phyloP scores from a whole-genome alignment of 345 rosid genomes.

The Nasturtium officinale region DNA sequence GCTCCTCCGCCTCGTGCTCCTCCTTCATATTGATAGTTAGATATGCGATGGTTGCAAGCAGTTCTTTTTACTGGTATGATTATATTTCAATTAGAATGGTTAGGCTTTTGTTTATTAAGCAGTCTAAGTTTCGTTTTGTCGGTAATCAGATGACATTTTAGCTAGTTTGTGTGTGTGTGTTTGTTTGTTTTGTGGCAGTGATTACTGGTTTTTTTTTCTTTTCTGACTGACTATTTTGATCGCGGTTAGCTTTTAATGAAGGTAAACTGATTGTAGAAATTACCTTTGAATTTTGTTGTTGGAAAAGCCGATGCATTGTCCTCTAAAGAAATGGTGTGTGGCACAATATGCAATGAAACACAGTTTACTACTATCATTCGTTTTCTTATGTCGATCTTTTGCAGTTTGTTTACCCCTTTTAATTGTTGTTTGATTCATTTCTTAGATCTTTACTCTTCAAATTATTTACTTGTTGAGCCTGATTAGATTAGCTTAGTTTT shows the following conservation, averaged over 20 bases:
- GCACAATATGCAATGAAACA: slow-evolving; percentile 17
- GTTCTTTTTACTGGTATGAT: slow-evolving; percentile 24
- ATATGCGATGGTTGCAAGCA: slow-evolving; percentile 6
- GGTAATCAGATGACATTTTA: slow-evolving; percentile 27
- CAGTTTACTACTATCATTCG: not conserved
- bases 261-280: slow-evolving; percentile 30
- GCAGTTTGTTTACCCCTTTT: not conserved
- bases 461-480: not conserved
- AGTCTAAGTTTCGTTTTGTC: slow-evolving; percentile 6
- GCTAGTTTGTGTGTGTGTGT: slow-evolving; percentile 35
- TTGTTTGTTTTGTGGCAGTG: slow-evolving; percentile 27
- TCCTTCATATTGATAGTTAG: slow-evolving; percentile 50
- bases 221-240: slow-evolving; percentile 27
- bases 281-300: slow-evolving; percentile 19
- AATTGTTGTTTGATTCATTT: not conserved
- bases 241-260: slow-evolving; percentile 23
- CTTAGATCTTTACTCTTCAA: not conserved
- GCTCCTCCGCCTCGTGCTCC: slow-evolving; percentile 71
- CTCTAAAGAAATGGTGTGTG: slow-evolving; percentile 24
- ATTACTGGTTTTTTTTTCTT: slow-evolving; percentile 30
- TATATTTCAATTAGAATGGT: slow-evolving; percentile 28
- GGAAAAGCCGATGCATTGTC: not conserved
- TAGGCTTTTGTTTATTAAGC: slow-evolving; percentile 36
- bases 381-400: not conserved
- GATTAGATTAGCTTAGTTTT: not conserved